Evolutionary conservation across 176 grass and related monocot genomes (phyloP).

Genomic region (Carex littledalei): DNA sequence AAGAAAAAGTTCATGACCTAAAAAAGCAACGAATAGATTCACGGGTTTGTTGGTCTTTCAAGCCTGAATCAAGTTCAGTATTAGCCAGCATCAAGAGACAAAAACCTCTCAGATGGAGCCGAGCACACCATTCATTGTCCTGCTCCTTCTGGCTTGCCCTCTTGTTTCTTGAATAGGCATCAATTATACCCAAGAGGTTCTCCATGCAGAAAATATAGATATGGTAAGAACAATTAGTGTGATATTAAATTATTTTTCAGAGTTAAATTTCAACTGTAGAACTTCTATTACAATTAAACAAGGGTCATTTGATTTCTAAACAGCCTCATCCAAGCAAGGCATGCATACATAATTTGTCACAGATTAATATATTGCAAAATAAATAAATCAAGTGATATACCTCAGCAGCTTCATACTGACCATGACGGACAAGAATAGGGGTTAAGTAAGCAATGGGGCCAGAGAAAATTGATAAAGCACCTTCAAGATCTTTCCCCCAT

Average conservation of each 20-base stretch:
- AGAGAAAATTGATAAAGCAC: slow-evolving; percentile 29
- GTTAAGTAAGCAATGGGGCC: slow-evolving; percentile 41
- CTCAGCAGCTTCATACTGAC: slow-evolving; percentile 85
- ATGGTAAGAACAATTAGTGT: slow-evolving; percentile 14
- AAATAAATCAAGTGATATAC: slow-evolving; percentile 33
- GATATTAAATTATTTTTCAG: slow-evolving; percentile 3
- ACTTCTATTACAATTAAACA: not conserved
- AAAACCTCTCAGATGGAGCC: slow-evolving; percentile 82
- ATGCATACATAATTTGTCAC: not conserved
- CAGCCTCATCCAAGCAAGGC: not conserved
- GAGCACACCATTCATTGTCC: slow-evolving; percentile 50
- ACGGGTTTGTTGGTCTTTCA: slow-evolving; percentile 71
- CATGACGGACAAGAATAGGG: slow-evolving; percentile 51
- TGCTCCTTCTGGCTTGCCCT: slow-evolving; percentile 32
- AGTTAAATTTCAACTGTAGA: not conserved
- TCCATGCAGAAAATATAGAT: slow-evolving; percentile 24
- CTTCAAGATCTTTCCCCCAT: slow-evolving; percentile 27
- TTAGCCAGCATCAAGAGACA: slow-evolving; percentile 69
- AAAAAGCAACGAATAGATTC: slow-evolving; percentile 86
- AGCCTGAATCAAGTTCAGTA: slow-evolving; percentile 49
- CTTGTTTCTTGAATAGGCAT: slow-evolving; percentile 53
- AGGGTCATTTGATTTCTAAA: not conserved
- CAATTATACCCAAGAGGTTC: slow-evolving; percentile 70
- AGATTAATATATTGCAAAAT: not conserved
- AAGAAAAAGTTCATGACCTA: slow-evolving; percentile 41